Evolutionary conservation across 148 eudicot species (phyloP), one percentile per base, ranked within the genome.

Genomic region (Silene latifolia): DNA sequence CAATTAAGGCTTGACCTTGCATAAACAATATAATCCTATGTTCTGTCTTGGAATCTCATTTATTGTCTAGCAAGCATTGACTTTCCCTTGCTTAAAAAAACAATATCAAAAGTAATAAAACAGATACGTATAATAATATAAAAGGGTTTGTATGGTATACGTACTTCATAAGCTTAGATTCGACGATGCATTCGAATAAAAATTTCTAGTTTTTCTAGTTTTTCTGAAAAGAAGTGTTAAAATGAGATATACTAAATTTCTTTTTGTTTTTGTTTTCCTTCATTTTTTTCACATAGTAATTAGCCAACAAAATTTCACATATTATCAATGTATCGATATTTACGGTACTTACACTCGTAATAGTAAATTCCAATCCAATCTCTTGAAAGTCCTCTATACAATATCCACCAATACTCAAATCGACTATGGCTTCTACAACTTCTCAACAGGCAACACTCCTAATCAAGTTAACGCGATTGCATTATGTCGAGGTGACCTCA

Each of bases 401-500:
- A 59, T 76, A 21, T 65, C 75, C 42, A 58, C 78, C 39, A 8
- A 74, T 56, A 63, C 75, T 32, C 8, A 75, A 75, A 71, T 86
- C 80, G 46, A 83, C 80, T 64, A 83, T 77, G 88, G 85, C 82
- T 75, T 79, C 81, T 23, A 68, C 83, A 77, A 80, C 48, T 66
- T 74, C 73, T 44, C 85, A 63, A 85, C 78, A 20, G 72, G 83
- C 32, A 58, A 81, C 58, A 70, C 21, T 65, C 62, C 60, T 6
- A 63, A 80, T 24, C 24, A 66, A 53, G 83, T 32, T 17, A 19
- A 80, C 66, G 80, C 62, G 13, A 67, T 80, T 3, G 80, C 44
- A 0, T 46, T 66, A n/a, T 76, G 83, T 25, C 63, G 77, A 64
- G 47, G 54, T 11, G 79, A 72, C 23, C 39, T 66, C 0, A 60